Evolutionary conservation across 2,329 filamentous ascomycete species (phyloP).

Genomic region (Ophiostoma sp.): DNA sequence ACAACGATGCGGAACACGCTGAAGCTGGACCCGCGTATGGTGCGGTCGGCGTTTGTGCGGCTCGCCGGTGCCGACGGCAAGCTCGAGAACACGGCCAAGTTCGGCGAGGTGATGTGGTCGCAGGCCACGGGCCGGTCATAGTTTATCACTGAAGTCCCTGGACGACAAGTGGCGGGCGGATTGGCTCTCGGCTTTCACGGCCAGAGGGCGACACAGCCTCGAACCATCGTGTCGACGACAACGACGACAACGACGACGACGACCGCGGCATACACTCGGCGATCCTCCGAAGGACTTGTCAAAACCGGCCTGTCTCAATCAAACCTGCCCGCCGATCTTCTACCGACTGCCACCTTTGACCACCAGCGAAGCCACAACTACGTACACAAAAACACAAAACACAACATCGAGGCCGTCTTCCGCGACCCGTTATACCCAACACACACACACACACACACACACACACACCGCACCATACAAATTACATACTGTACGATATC

Average conservation of each 20-base stretch:
- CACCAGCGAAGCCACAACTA: not conserved
- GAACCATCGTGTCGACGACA: no score
- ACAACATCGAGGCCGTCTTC: not conserved
- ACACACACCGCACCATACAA: not conserved
- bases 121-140: constrained; percentile 27
- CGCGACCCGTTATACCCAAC: constrained; percentile 11
- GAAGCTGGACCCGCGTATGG: constrained; percentile 81
- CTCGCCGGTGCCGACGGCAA: constrained; percentile 64
- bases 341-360: not conserved
- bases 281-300: no score
- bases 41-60: constrained; percentile 81
- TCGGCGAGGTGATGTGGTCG: constrained; percentile 48
- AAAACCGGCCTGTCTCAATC: no score
- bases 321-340: not conserved
- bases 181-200: no score
- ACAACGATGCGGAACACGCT: constrained; percentile 68
- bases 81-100: constrained; percentile 58
- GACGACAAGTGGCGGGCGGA: no score
- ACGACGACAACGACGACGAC: no score
- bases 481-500: constrained; percentile 10
- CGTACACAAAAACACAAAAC: not conserved
- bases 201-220: no score
- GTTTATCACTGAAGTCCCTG: no score
- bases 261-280: no score
- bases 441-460: constrained; percentile 12